Evolutionary conservation across 768 basidiomycete genomes (phyloP).

Genomic region (Clitopilus passeckerianus): DNA sequence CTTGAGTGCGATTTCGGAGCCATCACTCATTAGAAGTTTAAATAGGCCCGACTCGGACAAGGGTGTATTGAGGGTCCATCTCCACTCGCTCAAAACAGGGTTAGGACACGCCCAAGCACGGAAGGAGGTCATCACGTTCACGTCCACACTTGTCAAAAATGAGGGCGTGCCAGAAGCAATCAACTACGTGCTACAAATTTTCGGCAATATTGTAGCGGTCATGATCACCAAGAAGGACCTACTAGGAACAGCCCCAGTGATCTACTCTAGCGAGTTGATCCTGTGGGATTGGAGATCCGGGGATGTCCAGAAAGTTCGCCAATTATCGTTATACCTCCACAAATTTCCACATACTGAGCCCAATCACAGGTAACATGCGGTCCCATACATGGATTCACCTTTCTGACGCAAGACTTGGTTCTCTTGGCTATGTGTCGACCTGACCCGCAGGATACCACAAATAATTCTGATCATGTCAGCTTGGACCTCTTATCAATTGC

Average conservation of each 20-base stretch:
- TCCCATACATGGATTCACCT: constrained; percentile 2
- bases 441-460: background rate
- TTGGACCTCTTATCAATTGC: constrained; percentile 2
- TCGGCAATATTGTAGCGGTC: constrained; percentile 2
- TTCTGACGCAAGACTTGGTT: constrained; percentile 2
- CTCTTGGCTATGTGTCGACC: constrained; percentile 2
- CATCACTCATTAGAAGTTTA: background rate
- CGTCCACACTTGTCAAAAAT: background rate
- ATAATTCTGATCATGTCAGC: background rate
- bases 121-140: background rate
- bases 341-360: background rate
- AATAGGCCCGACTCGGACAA: background rate
- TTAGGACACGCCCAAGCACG: constrained; percentile 1
- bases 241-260: background rate
- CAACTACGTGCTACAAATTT: constrained; percentile 7
- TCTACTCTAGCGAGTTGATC: constrained; percentile 1
- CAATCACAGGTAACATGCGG: background rate
- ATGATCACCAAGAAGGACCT: constrained; percentile 1
- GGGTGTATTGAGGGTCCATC: constrained; percentile 1
- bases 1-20: background rate
- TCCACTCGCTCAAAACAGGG: constrained; percentile 5
- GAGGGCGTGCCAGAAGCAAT: constrained; percentile 2
- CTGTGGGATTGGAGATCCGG: constrained; percentile 7
- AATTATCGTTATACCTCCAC: background rate
- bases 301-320: background rate